A percentile compares a stretch with the other conserved stretches of the same genome.
These are phyloP conservation scores for Monilinia fructicola DNA, from an alignment of 2,329 filamentous ascomycete species.

Conservation along the genomic window DNA sequence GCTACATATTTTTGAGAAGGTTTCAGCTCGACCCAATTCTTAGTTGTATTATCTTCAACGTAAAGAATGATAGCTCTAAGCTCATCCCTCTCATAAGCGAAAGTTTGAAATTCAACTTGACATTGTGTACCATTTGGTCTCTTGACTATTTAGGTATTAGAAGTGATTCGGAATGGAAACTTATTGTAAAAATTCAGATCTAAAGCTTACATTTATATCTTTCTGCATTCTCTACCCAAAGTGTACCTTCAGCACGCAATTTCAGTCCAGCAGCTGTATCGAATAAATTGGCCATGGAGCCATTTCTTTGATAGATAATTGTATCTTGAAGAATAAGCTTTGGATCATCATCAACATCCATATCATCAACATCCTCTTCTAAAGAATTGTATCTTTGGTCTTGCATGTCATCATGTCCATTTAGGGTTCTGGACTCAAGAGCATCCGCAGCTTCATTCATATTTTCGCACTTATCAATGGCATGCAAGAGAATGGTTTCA, in stretches of 20 bases:
- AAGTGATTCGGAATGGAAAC: too few relatives aligned
- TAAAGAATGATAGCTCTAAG: constrained; percentile 19
- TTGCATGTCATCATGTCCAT: not conserved
- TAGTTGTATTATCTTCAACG: constrained; percentile 16
- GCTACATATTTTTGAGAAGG: constrained; percentile 20
- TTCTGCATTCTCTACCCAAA: constrained; percentile 20
- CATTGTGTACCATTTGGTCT: constrained; percentile 20
- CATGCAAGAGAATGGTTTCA: not conserved
- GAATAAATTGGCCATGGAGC: constrained; percentile 8
- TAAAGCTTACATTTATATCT: constrained; percentile 18
- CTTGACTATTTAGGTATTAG: constrained; percentile 7
- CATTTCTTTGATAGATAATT: constrained; percentile 11
- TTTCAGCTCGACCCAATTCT: constrained; percentile 15
- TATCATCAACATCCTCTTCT: not conserved
- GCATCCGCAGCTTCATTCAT: not conserved
- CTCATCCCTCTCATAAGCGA: constrained; percentile 20
- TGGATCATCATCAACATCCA: constrained; percentile 16
- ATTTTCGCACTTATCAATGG: not conserved
- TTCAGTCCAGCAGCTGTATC: constrained; percentile 9
- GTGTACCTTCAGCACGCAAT: constrained; percentile 13
- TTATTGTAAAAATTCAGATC: not conserved
- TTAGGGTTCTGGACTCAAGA: not conserved
- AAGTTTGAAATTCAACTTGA: constrained; percentile 13
- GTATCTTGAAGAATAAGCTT: constrained; percentile 18
- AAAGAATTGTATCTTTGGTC: not conserved